Conservation (phyloP, 768 basidiomycete genomes). For the Dioszegia hungarica region DNA sequence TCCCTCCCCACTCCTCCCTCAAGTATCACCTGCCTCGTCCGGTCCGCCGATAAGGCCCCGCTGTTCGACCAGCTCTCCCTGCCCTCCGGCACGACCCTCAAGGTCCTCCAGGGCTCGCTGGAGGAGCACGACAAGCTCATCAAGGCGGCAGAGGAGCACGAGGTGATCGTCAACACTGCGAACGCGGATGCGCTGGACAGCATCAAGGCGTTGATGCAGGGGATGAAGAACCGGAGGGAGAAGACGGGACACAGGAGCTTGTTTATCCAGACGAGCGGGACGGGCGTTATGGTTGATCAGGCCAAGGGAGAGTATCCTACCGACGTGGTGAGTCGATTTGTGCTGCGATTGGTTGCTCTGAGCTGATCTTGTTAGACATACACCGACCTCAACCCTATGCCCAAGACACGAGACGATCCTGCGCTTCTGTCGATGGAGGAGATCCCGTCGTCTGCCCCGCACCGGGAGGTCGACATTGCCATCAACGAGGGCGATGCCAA, state of each 20-base stretch:
- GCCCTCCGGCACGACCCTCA: conserved; percentile 12
- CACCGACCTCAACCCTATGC: conserved; percentile 43
- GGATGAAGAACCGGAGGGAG: conserved; percentile 38
- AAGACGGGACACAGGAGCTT: conserved; percentile 42
- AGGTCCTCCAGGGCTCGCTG: conserved; percentile 31
- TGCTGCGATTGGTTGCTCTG: neutral
- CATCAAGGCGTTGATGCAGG: conserved; percentile 39
- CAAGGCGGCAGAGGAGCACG: conserved; percentile 29
- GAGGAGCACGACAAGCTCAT: conserved; percentile 35
- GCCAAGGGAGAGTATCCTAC: conserved; percentile 35
- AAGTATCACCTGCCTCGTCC: conserved; percentile 33
- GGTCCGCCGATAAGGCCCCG: conserved; percentile 30
- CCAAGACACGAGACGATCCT: conserved; percentile 22
- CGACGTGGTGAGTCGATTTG: conserved; percentile 28
- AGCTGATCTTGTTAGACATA: conserved; percentile 27
- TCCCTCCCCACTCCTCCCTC: conserved; percentile 23
- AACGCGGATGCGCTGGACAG: conserved; percentile 38
- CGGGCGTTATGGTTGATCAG: conserved; percentile 39
- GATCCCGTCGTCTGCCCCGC: conserved; percentile 32
- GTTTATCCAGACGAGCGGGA: conserved; percentile 46
- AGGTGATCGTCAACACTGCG: conserved; percentile 40
- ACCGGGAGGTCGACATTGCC: conserved; percentile 44
- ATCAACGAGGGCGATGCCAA: conserved; percentile 40
- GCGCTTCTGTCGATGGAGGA: conserved; percentile 37
- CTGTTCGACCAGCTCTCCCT: conserved; percentile 22